phyloP scores from a whole-genome alignment of 2,329 filamentous ascomycete species.

The Penicillium polonicum region DNA sequence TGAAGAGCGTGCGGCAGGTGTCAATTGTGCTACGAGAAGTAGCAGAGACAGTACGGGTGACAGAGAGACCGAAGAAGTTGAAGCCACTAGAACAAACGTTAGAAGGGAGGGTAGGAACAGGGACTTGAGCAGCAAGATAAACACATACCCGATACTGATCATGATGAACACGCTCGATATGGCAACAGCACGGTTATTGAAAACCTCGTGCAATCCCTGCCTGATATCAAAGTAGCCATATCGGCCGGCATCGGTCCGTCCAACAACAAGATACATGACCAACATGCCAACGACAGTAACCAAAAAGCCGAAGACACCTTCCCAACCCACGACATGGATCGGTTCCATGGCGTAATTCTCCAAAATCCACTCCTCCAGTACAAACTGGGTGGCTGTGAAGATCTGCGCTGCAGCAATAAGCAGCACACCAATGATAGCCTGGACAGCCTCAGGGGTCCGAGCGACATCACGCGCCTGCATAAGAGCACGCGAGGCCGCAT shows the following conservation, averaged over 20 bases:
- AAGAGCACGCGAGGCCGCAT: constrained; percentile 40
- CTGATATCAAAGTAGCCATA: constrained; percentile 87
- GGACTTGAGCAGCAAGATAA: background rate
- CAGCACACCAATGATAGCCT: constrained; percentile 77
- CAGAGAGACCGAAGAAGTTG: constrained; percentile 96
- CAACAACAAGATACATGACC: constrained; percentile 73
- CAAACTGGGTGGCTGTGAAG: constrained; percentile 95
- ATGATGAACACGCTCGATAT: constrained; percentile 86
- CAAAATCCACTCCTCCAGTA: constrained; percentile 91
- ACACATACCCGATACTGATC: constrained; percentile 87
- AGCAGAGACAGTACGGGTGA: constrained; percentile 84
- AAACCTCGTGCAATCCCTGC: constrained; percentile 81
- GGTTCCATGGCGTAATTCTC: constrained; percentile 77
- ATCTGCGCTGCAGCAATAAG: constrained; percentile 93
- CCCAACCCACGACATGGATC: constrained; percentile 91
- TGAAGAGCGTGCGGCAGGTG: constrained; percentile 94
- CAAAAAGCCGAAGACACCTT: constrained; percentile 84
- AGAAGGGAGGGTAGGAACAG: constrained; percentile 4
- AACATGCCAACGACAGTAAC: constrained; percentile 78
- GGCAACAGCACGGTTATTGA: constrained; percentile 66
- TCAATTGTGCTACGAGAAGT: constrained; percentile 95
- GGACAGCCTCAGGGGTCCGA: constrained; percentile 57
- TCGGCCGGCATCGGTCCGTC: constrained; percentile 68
- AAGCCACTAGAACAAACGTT: constrained; percentile 65
- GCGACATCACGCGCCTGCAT: constrained; percentile 45